Percentiles rank a stretch among this genome's conserved stretches.
Evolutionary conservation across 257 asterid species (phyloP).

Genomic region (Solanum pinnatisectum): DNA sequence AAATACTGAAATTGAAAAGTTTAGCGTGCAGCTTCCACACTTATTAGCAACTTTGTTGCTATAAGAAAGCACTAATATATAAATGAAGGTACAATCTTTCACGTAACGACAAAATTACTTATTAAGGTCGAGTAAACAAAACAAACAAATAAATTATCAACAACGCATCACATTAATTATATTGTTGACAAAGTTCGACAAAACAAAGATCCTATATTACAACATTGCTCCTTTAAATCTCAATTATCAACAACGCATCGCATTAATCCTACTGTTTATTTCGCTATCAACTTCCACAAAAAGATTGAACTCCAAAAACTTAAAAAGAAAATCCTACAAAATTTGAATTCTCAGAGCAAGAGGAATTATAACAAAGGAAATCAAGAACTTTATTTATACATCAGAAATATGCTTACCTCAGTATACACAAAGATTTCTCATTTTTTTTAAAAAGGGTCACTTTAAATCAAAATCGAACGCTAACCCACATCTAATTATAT

Average conservation of each 20-base stretch:
- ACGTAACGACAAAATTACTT: background rate
- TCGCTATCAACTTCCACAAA: background rate
- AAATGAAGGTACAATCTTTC: background rate
- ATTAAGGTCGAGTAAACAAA: background rate
- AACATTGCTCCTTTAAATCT: background rate
- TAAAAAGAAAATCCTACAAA: background rate
- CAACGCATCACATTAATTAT: background rate
- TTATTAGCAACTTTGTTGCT: background rate
- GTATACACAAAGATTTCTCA: background rate
- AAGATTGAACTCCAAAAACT: background rate
- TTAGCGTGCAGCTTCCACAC: background rate
- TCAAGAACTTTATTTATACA: background rate
- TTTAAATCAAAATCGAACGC: background rate
- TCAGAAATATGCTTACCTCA: background rate
- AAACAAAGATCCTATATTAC: background rate
- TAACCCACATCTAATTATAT: background rate
- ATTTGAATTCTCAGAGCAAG: background rate
- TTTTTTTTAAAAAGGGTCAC: background rate
- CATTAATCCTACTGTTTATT: background rate
- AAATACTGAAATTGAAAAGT: background rate
- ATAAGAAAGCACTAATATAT: background rate
- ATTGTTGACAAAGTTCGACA: background rate
- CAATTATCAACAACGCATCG: background rate
- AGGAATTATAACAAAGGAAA: background rate
- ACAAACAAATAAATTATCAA: background rate